Percentiles rank a stretch among this genome's conserved stretches.
Conservation (phyloP, 768 basidiomycete genomes). For the Sarcomyxa edulis region DNA sequence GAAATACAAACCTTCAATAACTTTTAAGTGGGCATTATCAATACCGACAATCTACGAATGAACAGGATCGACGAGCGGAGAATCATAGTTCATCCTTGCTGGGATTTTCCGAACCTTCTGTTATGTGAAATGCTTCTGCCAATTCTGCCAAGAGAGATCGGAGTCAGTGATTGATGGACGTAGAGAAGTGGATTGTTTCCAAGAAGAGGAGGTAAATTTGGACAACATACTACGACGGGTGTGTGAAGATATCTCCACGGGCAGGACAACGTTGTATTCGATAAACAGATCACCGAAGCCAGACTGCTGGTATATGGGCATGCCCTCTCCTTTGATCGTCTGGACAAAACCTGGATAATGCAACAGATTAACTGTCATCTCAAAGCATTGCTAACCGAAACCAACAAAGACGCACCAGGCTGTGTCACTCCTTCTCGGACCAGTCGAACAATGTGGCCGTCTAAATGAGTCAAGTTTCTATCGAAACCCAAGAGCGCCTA, state of each 20-base stretch:
- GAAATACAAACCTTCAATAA: no score
- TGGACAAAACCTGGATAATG: conserved; percentile 74
- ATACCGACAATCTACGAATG: no score
- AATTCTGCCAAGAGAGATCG: conserved; percentile 14
- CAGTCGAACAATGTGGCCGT: conserved; percentile 74
- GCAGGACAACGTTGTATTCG: conserved; percentile 91
- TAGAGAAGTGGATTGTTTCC: background rate
- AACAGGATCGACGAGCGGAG: conserved; percentile 1
- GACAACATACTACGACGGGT: conserved; percentile 67
- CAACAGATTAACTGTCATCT: conserved; percentile 71
- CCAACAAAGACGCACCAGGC: conserved; percentile 51
- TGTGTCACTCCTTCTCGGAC: conserved; percentile 82
- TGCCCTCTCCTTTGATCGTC: conserved; percentile 81
- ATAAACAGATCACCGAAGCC: conserved; percentile 83
- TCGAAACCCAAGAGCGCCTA: conserved; percentile 98
- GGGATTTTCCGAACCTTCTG: conserved; percentile 9
- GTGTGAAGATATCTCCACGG: conserved; percentile 61
- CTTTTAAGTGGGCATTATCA: no score
- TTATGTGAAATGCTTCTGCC: conserved; percentile 17
- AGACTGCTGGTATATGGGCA: conserved; percentile 63
- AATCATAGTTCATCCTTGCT: conserved; percentile 15
- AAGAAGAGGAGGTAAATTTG: background rate
- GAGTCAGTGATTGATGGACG: conserved; percentile 7
- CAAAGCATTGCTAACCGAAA: conserved; percentile 49
- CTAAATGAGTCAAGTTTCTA: conserved; percentile 86